These are phyloP conservation scores for Apiotrichum akiyoshidainum DNA, from an alignment of 1,284 basidiomycete genomes.

Conservation along the genomic window DNA sequence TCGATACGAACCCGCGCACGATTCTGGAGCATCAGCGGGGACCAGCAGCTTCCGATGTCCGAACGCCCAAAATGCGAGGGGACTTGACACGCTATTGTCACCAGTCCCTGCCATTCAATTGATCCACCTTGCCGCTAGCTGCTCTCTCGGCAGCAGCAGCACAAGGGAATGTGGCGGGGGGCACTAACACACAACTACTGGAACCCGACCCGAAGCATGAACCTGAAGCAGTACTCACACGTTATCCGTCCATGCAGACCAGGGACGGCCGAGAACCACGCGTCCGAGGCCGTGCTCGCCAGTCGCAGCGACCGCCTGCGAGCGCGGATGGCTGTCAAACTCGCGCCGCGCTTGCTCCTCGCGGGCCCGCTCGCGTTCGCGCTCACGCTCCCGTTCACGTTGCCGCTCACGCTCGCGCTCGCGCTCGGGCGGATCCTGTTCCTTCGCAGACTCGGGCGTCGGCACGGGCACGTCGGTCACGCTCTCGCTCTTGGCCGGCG, in stretches of 20 bases:
- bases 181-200: no score
- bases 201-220: no score
- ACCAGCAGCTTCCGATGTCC: no score
- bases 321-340: not conserved
- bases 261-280: not conserved
- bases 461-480: not conserved
- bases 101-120: no score
- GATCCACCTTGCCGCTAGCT: no score
- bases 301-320: not conserved
- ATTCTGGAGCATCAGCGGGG: not conserved
- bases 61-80: no score
- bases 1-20: slow-evolving; percentile 2
- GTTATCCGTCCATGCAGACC: slow-evolving; percentile 13
- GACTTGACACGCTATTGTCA: no score
- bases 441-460: not conserved
- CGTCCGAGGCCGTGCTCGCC: slow-evolving; percentile 1
- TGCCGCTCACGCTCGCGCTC: slow-evolving; percentile 2
- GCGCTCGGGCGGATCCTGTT: slow-evolving; percentile 1
- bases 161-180: no score
- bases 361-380: not conserved
- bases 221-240: slow-evolving; percentile 6
- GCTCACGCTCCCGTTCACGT: not conserved
- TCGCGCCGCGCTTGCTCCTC: not conserved
- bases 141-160: no score
- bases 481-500: no score